Base-by-base conservation (phyloP, 306 rosid genomes). In the Prunus padus region DNA sequence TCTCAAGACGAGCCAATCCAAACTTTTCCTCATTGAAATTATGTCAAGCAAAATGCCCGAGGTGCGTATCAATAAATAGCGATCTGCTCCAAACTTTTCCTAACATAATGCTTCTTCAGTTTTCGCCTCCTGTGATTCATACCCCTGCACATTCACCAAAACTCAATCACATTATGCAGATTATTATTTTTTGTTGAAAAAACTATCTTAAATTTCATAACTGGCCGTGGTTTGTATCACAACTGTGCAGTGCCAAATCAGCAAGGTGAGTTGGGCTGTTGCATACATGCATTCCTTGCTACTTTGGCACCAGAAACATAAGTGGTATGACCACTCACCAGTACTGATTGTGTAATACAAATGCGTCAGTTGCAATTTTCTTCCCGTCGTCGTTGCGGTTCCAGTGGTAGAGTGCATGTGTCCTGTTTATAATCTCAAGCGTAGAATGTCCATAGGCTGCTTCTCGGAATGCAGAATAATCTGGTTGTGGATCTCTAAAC, bases 371-470 rank as follows among this genome's bases (percentile, higher is more conserved):
- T 26, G 87, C 77, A 9, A 81, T 79, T 85, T 85, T 96, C 89
- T 90, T 96, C 84, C 99, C 98, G 0, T 89, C 97, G 23, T 92
- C 99, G 55, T 96, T 96, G 76, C 99, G 99, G 81, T 92, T 96
- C 99, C 99, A 96, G 69, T 92, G 98, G 84, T 96, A 96, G 54
- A 92, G 14, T 61, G 99, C 99, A 84, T 90, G 96, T 4, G 98
- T 96, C 82, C 91, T 84, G 69, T 92, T 96, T 73, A 75, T 84
- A 52, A 92, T 84, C 82, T 96, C 98, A 85, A 96, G 55, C 11
- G 96, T 96, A 4, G 97, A 92, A 83, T 96, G 99, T 40, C 99
- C 99, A 78, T 87, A 96, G 86, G 97, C 92, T 11, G 98, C 96
- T 88, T 96, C 99, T 56, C 97, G 84, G 80, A 90, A 96, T 0